A percentile compares a stretch with the other conserved stretches of the same genome.
Conservation (phyloP, 1,139 yeast species). For the Saccharomyces hybrid region DNA sequence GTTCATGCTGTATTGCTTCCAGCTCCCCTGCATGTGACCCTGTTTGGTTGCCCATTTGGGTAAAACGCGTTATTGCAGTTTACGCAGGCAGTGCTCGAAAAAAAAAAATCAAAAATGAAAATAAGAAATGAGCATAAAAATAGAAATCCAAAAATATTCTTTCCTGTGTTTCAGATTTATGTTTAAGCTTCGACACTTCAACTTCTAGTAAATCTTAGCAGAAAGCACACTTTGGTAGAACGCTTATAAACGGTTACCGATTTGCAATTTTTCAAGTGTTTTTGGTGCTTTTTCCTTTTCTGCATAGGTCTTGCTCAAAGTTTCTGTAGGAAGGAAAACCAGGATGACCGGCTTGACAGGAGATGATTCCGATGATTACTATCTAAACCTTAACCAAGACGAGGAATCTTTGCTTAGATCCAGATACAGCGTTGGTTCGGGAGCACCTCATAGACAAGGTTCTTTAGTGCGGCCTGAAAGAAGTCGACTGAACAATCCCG, state of each 20-base stretch:
- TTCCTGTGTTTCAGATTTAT: neutral
- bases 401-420: constrained; percentile 18
- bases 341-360: constrained; percentile 1
- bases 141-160: neutral
- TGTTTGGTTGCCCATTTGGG: neutral
- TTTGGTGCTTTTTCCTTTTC: neutral
- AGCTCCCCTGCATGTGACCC: neutral
- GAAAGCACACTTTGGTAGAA: neutral
- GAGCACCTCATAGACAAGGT: constrained; percentile 21
- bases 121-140: neutral
- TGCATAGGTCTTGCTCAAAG: neutral
- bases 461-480: constrained; percentile 80
- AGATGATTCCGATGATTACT: constrained; percentile 17
- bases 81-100: neutral
- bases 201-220: neutral
- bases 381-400: constrained; percentile 15
- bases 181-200: neutral
- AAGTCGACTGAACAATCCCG: constrained; percentile 53
- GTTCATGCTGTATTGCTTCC: neutral
- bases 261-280: neutral
- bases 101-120: neutral
- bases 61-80: neutral
- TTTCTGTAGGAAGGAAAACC: neutral
- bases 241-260: neutral
- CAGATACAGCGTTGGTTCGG: constrained; percentile 10